These are phyloP conservation scores for Rhinocladiella mackenziei DNA, from an alignment of 2,329 filamentous ascomycete genomes.

Conservation along the genomic window DNA sequence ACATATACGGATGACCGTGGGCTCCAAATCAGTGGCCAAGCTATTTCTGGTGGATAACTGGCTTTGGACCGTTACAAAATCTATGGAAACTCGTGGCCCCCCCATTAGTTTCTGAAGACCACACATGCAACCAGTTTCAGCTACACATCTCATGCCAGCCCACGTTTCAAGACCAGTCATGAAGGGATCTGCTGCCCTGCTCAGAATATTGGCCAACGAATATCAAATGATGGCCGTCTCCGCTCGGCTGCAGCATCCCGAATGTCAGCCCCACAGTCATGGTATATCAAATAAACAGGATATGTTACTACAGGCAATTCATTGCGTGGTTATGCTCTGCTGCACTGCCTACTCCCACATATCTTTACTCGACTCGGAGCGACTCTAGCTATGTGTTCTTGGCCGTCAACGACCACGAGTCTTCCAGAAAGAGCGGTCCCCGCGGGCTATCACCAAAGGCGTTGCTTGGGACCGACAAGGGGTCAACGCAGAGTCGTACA, in stretches of 20 bases:
- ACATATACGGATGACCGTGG: too few relatives aligned
- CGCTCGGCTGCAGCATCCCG: slow-evolving; percentile 16
- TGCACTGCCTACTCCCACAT: too few relatives aligned
- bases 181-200: slow-evolving; percentile 1
- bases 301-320: too few relatives aligned
- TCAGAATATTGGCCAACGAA: slow-evolving; percentile 10
- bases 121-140: too few relatives aligned
- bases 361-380: too few relatives aligned
- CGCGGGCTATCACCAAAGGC: slow-evolving; percentile 5
- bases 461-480: slow-evolving; percentile 6
- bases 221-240: slow-evolving; percentile 20
- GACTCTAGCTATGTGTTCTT: too few relatives aligned
- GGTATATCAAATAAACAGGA: slow-evolving; percentile 1
- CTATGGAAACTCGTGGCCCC: too few relatives aligned
- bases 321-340: too few relatives aligned
- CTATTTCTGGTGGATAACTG: too few relatives aligned
- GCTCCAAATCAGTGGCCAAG: too few relatives aligned
- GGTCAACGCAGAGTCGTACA: slow-evolving; percentile 14
- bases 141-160: slow-evolving; percentile 5
- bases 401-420: not conserved
- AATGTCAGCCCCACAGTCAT: slow-evolving; percentile 13
- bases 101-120: too few relatives aligned
- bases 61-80: too few relatives aligned
- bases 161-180: slow-evolving; percentile 7
- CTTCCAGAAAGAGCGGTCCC: slow-evolving; percentile 7